Evolutionary conservation across 768 basidiomycete species (phyloP).

Genomic region (Russula compacta): DNA sequence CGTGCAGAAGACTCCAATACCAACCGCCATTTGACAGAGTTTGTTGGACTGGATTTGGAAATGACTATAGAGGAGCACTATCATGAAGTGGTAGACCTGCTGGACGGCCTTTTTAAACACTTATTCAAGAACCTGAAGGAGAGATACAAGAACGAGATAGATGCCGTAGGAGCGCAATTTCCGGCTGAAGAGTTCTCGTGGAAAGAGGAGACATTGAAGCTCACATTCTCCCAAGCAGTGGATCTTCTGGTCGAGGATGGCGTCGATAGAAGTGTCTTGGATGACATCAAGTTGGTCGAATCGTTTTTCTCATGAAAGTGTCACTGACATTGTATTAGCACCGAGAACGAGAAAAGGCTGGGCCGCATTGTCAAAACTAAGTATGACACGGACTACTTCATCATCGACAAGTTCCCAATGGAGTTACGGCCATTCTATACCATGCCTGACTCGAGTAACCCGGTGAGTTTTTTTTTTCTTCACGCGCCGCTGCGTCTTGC

Average conservation of each 20-base stretch:
- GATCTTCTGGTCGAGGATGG: conserved; percentile 83
- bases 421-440: conserved; percentile 97
- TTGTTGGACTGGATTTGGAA: conserved; percentile 97
- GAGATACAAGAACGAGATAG: conserved; percentile 75
- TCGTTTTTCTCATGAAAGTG: not conserved
- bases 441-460: conserved; percentile 92
- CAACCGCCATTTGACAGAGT: conserved; percentile 96
- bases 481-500: not conserved
- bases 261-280: conserved; percentile 63
- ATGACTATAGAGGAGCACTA: conserved; percentile 99
- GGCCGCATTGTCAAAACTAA: conserved; percentile 85
- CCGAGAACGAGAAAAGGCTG: conserved; percentile 90
- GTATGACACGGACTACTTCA: conserved; percentile 97
- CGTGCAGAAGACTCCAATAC: conserved; percentile 97
- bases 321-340: conserved; percentile 40
- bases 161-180: conserved; percentile 74
- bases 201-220: conserved; percentile 77
- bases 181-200: conserved; percentile 95
- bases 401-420: conserved; percentile 98
- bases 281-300: conserved; percentile 75
- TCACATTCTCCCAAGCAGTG: conserved; percentile 83
- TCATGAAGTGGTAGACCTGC: conserved; percentile 90
- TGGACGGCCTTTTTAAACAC: conserved; percentile 77
- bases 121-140: conserved; percentile 81
- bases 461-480: conserved; percentile 39